A percentile compares a stretch with the other conserved stretches of the same genome.
Conservation (phyloP, 805 yeast species). For the Candida anglica region DNA sequence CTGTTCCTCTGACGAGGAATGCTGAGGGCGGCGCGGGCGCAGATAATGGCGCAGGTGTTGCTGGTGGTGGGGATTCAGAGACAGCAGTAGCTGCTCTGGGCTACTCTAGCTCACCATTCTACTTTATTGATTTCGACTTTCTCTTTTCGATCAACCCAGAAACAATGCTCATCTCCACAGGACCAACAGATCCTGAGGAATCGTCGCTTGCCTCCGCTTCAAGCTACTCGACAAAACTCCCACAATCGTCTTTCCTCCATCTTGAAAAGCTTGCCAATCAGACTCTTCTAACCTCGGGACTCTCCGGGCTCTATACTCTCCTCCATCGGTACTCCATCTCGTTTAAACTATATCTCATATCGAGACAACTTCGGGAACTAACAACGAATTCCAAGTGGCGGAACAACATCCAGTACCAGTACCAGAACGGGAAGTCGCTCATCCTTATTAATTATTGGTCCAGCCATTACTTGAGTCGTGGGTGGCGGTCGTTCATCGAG, state of each 20-base stretch:
- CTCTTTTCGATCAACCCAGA: constrained; percentile 47
- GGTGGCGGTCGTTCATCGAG: constrained; percentile 53
- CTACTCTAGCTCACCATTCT: constrained; percentile 56
- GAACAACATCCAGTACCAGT: constrained; percentile 54
- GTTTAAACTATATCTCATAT: constrained; percentile 58
- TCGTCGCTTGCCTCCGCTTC: too few relatives aligned
- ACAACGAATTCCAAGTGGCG: constrained; percentile 50
- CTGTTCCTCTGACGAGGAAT: too few relatives aligned
- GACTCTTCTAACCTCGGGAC: constrained; percentile 41
- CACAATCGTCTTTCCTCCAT: constrained; percentile 28
- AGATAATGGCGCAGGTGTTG: too few relatives aligned
- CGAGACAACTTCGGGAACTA: constrained; percentile 51
- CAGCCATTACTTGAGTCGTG: constrained; percentile 37
- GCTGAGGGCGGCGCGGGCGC: too few relatives aligned
- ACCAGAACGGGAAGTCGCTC: constrained; percentile 49
- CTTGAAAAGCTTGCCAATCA: constrained; percentile 57
- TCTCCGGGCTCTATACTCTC: constrained; percentile 52
- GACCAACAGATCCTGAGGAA: too few relatives aligned
- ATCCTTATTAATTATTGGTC: constrained; percentile 65
- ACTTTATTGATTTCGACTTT: constrained; percentile 72
- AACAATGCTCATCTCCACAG: constrained; percentile 22
- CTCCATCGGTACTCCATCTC: constrained; percentile 59
- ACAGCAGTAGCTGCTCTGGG: too few relatives aligned
- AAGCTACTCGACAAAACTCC: constrained; percentile 21
- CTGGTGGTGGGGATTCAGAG: constrained; percentile 43